Evolutionary conservation across 306 rosid species (phyloP).

Genomic region (Hippophae gyantsensis): DNA sequence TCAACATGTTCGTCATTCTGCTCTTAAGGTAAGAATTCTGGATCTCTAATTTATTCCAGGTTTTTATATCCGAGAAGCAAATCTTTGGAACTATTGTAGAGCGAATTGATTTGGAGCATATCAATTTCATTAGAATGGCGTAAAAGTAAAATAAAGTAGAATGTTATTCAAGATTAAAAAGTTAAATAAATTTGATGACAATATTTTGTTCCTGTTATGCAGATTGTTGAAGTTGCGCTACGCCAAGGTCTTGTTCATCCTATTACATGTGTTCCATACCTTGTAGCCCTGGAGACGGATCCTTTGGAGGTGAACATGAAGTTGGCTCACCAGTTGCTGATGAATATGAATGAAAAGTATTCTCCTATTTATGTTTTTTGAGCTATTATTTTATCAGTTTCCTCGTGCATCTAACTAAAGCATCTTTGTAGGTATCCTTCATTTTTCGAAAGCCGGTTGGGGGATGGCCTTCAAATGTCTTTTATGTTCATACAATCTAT

Average conservation of each 20-base stretch:
- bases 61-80: too few relatives aligned
- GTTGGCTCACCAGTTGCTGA: conserved; percentile 91
- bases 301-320: conserved; percentile 70
- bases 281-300: conserved; percentile 96
- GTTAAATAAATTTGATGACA: not conserved
- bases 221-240: conserved; percentile 93
- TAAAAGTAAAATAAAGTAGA: too few relatives aligned
- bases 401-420: conserved; percentile 25
- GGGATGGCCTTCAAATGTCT: conserved; percentile 98
- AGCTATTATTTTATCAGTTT: conserved; percentile 9
- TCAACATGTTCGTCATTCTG: conserved; percentile 75
- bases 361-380: conserved; percentile 15
- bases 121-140: too few relatives aligned
- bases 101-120: too few relatives aligned
- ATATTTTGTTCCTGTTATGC: conserved; percentile 11
- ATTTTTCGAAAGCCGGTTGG: conserved; percentile 91
- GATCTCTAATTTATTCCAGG: conserved; percentile 4
- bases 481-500: conserved; percentile 71
- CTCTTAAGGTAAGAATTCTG: conserved; percentile 65
- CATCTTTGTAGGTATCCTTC: conserved; percentile 83
- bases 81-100: too few relatives aligned
- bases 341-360: conserved; percentile 97
- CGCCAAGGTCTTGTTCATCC: conserved; percentile 99
- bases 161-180: too few relatives aligned
- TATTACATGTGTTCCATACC: conserved; percentile 94